These are phyloP conservation scores for Dendrobium huoshanense DNA, from an alignment of 106 monocot species.

Conservation along the genomic window DNA sequence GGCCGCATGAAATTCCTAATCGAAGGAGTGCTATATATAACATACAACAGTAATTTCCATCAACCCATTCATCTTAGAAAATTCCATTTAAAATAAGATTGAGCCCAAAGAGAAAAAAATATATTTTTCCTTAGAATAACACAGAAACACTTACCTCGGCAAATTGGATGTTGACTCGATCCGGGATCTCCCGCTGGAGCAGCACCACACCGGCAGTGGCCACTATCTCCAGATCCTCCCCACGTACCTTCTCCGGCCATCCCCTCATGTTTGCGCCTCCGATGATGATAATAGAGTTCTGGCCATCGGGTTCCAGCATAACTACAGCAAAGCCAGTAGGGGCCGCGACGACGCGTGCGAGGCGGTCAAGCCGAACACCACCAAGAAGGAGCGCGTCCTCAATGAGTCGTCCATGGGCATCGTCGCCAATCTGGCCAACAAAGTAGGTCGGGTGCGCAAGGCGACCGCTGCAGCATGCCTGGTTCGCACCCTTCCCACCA, in stretches of 20 bases:
- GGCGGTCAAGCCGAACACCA: constrained; percentile 40
- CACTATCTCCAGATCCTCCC: constrained; percentile 50
- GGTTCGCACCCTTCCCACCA: constrained; percentile 98
- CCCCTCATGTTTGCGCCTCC: constrained; percentile 81
- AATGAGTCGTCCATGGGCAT: constrained; percentile 69
- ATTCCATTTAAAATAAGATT: neutral
- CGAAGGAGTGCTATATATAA: neutral
- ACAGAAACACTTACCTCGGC: constrained; percentile 39
- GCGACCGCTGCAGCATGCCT: constrained; percentile 83
- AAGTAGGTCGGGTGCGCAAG: constrained; percentile 66
- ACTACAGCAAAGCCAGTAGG: constrained; percentile 95
- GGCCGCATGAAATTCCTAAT: neutral
- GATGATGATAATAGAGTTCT: constrained; percentile 88
- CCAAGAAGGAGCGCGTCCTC: constrained; percentile 54
- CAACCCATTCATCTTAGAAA: neutral
- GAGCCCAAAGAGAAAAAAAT: no score
- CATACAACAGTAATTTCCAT: neutral
- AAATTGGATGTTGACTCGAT: constrained; percentile 76
- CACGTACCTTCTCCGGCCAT: constrained; percentile 41
- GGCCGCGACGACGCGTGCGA: constrained; percentile 27
- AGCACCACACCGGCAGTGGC: constrained; percentile 53
- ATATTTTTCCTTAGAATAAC: neutral
- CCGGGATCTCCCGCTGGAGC: constrained; percentile 92
- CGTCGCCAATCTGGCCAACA: constrained; percentile 74
- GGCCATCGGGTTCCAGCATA: constrained; percentile 69